Evolutionary conservation across 345 rosid genomes (phyloP).

Genomic region (Eucalyptus grandis): DNA sequence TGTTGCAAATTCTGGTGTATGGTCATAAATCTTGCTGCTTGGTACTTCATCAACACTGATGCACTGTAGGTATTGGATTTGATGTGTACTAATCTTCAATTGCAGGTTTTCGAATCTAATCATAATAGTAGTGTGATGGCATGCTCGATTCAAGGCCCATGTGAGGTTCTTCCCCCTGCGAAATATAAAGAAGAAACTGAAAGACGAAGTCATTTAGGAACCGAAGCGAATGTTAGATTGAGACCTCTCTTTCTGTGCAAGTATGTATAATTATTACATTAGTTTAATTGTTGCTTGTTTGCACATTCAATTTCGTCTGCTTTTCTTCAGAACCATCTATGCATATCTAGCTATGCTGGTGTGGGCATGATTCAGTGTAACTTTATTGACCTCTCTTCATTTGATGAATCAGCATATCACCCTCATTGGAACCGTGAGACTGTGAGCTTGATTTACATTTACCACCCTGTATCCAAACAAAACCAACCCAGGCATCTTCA

Average conservation of each 20-base stretch:
- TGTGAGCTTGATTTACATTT: neutral
- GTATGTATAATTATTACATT: conserved; percentile 17
- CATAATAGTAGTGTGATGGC: conserved; percentile 34
- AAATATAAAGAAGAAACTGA: conserved; percentile 40
- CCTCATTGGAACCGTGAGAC: neutral
- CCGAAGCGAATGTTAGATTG: conserved; percentile 13
- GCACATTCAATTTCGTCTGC: neutral
- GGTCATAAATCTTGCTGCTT: neutral
- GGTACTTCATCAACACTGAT: neutral
- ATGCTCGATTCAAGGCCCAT: conserved; percentile 41
- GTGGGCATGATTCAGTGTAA: neutral
- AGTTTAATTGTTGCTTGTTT: neutral
- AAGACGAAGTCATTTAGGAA: conserved; percentile 22
- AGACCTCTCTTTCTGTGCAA: conserved; percentile 42
- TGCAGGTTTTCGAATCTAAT: conserved; percentile 62
- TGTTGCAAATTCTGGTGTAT: neutral
- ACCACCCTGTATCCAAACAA: neutral
- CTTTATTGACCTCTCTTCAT: neutral
- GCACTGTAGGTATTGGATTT: neutral
- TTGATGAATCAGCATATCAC: neutral
- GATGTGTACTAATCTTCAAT: neutral
- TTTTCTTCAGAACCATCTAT: neutral
- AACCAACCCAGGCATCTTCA: neutral
- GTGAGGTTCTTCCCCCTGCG: conserved; percentile 40
- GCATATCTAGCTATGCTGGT: neutral